Percentiles rank a stretch among this genome's conserved stretches.
These are phyloP conservation scores for Herpetospermum pedunculosum DNA, from an alignment of 306 rosid species.

Conservation along the genomic window DNA sequence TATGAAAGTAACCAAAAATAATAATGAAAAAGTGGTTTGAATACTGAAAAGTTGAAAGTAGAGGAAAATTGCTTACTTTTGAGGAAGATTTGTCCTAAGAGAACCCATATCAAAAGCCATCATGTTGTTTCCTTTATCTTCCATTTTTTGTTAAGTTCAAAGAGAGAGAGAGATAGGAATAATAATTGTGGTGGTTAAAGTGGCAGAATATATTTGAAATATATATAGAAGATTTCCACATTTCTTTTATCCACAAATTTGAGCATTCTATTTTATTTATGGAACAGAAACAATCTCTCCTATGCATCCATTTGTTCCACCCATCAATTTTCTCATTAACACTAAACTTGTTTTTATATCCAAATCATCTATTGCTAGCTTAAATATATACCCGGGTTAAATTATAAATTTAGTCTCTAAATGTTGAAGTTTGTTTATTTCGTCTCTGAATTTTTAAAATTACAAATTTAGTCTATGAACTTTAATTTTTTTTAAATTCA, in stretches of 20 bases:
- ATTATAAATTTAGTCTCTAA: too few species aligned
- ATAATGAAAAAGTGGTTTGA: too few species aligned
- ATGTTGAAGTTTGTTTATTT: too few species aligned
- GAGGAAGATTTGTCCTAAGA: constrained; percentile 48
- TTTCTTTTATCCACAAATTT: too few species aligned
- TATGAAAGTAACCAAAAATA: too few species aligned
- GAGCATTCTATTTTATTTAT: constrained; percentile 1
- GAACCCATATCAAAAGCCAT: constrained; percentile 51
- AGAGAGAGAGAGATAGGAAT: neutral
- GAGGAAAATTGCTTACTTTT: constrained; percentile 43
- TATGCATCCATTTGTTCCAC: neutral
- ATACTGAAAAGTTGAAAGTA: too few species aligned
- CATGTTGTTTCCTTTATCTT: constrained; percentile 33
- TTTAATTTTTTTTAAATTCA: too few species aligned
- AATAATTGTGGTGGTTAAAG: neutral
- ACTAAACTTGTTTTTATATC: too few species aligned
- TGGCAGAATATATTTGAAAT: neutral
- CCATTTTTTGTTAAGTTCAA: constrained; percentile 17
- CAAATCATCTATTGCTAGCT: too few species aligned
- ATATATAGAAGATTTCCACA: neutral
- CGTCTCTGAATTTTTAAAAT: too few species aligned
- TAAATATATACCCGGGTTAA: too few species aligned
- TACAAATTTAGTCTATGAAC: too few species aligned
- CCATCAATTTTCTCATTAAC: neutral
- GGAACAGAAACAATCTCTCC: constrained; percentile 6